Evolutionary conservation across 2,329 filamentous ascomycete genomes (phyloP).

Genomic region (Anthostomella pinea): DNA sequence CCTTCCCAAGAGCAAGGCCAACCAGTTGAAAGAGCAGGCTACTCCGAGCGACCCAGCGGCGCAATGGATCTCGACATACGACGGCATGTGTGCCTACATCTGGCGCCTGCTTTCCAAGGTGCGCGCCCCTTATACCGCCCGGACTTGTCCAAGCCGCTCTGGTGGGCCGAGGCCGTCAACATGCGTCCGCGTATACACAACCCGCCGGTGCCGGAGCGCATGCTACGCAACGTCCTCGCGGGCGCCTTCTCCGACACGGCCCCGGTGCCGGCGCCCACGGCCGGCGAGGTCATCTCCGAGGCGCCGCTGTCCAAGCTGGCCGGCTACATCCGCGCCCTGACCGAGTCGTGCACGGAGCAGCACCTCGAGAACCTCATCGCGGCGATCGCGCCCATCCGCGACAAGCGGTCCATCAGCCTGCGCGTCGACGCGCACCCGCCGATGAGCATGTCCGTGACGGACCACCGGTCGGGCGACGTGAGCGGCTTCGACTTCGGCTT

Average conservation of each 20-base stretch:
- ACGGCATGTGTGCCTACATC: slow-evolving; percentile 41
- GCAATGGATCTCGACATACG: slow-evolving; percentile 45
- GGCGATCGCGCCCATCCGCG: slow-evolving; percentile 32
- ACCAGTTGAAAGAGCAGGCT: slow-evolving; percentile 37
- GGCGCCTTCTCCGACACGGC: slow-evolving; percentile 15
- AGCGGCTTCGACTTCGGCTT: slow-evolving; percentile 12
- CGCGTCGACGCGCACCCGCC: slow-evolving; percentile 8
- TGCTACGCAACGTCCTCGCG: slow-evolving; percentile 29
- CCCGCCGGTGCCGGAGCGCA: slow-evolving; percentile 31
- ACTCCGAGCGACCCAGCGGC: slow-evolving; percentile 22
- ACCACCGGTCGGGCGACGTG: slow-evolving; percentile 8
- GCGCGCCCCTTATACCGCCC: slow-evolving; percentile 33
- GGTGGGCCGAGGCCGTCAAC: slow-evolving; percentile 38
- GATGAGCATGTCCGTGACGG: slow-evolving; percentile 6
- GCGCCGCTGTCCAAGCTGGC: slow-evolving; percentile 35
- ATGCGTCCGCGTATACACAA: slow-evolving; percentile 36
- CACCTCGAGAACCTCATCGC: slow-evolving; percentile 29
- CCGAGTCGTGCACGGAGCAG: slow-evolving; percentile 33
- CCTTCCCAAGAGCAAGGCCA: slow-evolving; percentile 41
- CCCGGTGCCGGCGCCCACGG: slow-evolving; percentile 28
- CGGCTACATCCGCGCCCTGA: slow-evolving; percentile 36
- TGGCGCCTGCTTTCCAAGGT: slow-evolving; percentile 38
- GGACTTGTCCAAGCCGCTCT: slow-evolving; percentile 24
- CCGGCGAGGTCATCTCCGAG: slow-evolving; percentile 34
- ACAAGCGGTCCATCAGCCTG: slow-evolving; percentile 29